Conservation (phyloP, 805 yeast genomes). For the Candida railenensis region DNA sequence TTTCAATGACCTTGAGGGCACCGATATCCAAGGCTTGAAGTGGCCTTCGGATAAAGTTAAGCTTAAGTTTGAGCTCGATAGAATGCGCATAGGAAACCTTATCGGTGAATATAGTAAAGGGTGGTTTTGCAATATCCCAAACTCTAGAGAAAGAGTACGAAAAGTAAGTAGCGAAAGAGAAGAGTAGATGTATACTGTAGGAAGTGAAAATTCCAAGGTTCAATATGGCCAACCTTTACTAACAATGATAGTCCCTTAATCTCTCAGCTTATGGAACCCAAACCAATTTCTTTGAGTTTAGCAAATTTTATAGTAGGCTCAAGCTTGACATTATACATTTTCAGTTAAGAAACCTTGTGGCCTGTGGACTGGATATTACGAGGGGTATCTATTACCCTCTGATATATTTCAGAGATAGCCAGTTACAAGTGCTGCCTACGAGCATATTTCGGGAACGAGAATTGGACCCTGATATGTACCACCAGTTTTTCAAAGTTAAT, state of each 20-base stretch:
- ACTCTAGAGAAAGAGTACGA: conserved; percentile 30
- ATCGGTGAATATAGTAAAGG: conserved; percentile 9
- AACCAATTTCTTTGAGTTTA: conserved; percentile 38
- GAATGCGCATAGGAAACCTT: conserved; percentile 31
- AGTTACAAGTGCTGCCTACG: conserved; percentile 24
- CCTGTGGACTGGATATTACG: conserved; percentile 30
- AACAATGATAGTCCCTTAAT: conserved; percentile 22
- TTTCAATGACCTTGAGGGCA: conserved; percentile 6
- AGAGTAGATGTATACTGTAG: background rate
- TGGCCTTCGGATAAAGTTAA: conserved; percentile 23
- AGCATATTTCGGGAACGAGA: conserved; percentile 15
- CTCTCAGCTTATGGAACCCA: conserved; percentile 15
- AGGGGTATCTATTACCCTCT: conserved; percentile 42
- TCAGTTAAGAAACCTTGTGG: conserved; percentile 53
- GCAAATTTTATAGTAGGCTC: conserved; percentile 41
- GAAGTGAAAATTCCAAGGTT: no score
- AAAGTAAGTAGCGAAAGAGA: conserved; percentile 25
- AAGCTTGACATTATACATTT: conserved; percentile 55
- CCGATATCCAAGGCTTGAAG: conserved; percentile 36
- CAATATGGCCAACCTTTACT: conserved; percentile 16
- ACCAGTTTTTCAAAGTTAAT: conserved; percentile 34
- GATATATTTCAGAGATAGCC: conserved; percentile 29
- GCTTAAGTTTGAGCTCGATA: conserved; percentile 29
- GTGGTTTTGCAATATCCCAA: conserved; percentile 40
- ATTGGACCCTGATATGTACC: conserved; percentile 19